Conservation (phyloP, 1,139 yeast species). For the Fermentozyma sake region DNA sequence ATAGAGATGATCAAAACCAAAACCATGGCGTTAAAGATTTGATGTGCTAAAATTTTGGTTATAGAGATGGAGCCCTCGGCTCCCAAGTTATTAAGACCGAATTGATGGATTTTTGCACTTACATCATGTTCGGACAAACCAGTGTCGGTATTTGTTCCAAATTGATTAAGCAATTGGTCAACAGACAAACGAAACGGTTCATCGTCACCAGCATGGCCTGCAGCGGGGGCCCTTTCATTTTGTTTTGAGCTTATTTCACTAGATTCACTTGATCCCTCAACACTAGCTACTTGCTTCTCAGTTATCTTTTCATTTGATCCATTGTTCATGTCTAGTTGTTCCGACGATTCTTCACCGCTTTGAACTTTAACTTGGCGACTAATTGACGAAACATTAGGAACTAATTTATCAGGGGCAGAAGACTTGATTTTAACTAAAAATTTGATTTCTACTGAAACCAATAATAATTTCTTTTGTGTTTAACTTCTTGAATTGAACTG, state of each 20-base stretch:
- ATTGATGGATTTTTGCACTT: too few species aligned
- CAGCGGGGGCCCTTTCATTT: too few species aligned
- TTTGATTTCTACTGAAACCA: neutral
- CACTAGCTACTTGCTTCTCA: too few species aligned
- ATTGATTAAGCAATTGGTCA: conserved; percentile 30
- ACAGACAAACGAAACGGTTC: conserved; percentile 32
- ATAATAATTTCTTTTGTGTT: neutral
- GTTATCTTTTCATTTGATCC: too few species aligned
- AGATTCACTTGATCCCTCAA: too few species aligned
- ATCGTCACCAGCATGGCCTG: too few species aligned
- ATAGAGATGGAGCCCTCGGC: conserved; percentile 23
- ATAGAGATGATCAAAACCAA: conserved; percentile 32
- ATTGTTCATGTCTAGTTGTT: conserved; percentile 2
- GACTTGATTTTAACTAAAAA: neutral
- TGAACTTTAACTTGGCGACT: conserved; percentile 15
- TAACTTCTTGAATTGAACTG: too few species aligned
- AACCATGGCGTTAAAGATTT: conserved; percentile 36
- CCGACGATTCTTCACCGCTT: conserved; percentile 14
- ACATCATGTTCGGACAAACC: conserved; percentile 49
- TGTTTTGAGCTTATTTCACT: too few species aligned
- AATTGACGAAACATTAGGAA: conserved; percentile 11
- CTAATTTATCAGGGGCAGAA: too few species aligned
- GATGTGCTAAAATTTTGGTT: conserved; percentile 27
- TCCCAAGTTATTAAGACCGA: too few species aligned
- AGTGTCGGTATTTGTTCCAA: conserved; percentile 33